Conservation (phyloP, 306 rosid species). For the Trifolium dubium region DNA sequence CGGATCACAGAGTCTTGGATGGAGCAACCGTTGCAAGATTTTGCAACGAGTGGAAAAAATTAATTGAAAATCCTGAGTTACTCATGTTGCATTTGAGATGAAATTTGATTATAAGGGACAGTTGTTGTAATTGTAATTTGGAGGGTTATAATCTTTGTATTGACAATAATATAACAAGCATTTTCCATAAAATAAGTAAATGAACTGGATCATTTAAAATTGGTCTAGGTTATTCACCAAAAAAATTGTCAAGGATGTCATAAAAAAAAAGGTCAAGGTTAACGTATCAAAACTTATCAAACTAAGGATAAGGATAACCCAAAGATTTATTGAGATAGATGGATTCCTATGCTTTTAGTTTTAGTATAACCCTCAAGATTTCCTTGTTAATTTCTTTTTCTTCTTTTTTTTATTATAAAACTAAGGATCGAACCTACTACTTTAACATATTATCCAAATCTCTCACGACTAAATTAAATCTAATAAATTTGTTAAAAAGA, state of each 20-base stretch:
- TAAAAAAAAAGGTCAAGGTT: background rate
- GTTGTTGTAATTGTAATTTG: conserved; percentile 14
- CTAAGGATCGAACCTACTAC: no score
- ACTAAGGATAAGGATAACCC: no score
- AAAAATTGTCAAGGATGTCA: no score
- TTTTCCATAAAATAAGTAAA: background rate
- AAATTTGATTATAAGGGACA: conserved; percentile 26
- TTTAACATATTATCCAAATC: no score
- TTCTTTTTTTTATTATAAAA: no score
- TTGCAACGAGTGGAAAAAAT: conserved; percentile 85
- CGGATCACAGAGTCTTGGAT: conserved; percentile 95
- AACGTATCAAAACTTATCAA: background rate
- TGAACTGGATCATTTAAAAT: background rate
- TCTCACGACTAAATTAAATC: no score
- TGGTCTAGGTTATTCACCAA: background rate
- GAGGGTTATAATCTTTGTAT: conserved; percentile 15
- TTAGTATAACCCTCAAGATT: no score
- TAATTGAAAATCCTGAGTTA: conserved; percentile 80
- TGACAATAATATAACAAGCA: background rate
- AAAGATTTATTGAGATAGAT: no score
- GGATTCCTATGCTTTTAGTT: no score
- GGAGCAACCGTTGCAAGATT: conserved; percentile 96
- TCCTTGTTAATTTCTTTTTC: no score
- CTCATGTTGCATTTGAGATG: conserved; percentile 73
- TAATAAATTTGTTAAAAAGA: no score